Percentiles rank a stretch among this genome's conserved stretches.
Conservation (phyloP, 2,329 filamentous ascomycete species). For the Tricladium varicosporioides region DNA sequence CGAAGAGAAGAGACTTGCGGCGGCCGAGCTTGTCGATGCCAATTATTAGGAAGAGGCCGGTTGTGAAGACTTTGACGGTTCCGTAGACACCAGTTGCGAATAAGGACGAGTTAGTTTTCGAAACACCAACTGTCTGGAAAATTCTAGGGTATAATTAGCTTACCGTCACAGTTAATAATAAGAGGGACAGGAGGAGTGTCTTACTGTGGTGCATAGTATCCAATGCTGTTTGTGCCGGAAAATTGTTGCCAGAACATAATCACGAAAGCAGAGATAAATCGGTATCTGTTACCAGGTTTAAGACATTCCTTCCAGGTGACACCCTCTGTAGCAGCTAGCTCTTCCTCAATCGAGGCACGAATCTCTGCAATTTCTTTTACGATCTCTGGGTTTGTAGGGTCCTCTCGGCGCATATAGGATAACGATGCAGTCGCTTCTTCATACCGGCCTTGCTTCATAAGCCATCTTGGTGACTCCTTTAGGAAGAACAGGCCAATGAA, state of each 20-base stretch:
- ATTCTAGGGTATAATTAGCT: not conserved
- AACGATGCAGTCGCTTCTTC: conserved; percentile 57
- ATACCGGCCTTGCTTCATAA: conserved; percentile 62
- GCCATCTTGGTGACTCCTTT: conserved; percentile 56
- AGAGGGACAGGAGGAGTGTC: conserved; percentile 47
- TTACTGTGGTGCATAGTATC: conserved; percentile 47
- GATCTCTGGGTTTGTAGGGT: conserved; percentile 54
- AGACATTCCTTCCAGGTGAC: conserved; percentile 51
- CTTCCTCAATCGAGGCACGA: conserved; percentile 63
- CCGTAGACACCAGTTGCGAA: conserved; percentile 73
- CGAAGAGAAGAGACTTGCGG: conserved; percentile 45
- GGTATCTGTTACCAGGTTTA: conserved; percentile 40
- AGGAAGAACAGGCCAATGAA: conserved; percentile 39
- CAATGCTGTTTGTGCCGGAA: conserved; percentile 24
- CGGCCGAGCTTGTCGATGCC: conserved; percentile 48
- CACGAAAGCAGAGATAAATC: conserved; percentile 40
- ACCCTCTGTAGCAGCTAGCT: conserved; percentile 68
- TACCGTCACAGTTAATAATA: not conserved
- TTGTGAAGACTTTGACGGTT: conserved; percentile 64
- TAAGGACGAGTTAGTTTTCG: conserved; percentile 53
- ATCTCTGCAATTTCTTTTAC: conserved; percentile 62
- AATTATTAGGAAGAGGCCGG: conserved; percentile 51
- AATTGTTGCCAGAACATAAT: conserved; percentile 46
- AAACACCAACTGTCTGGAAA: conserved; percentile 62
- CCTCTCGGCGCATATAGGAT: conserved; percentile 55